Evolutionary conservation across 208 protist species (phyloP), one percentile per base, ranked within the genome.

Genomic region (Crithidia sp.): DNA sequence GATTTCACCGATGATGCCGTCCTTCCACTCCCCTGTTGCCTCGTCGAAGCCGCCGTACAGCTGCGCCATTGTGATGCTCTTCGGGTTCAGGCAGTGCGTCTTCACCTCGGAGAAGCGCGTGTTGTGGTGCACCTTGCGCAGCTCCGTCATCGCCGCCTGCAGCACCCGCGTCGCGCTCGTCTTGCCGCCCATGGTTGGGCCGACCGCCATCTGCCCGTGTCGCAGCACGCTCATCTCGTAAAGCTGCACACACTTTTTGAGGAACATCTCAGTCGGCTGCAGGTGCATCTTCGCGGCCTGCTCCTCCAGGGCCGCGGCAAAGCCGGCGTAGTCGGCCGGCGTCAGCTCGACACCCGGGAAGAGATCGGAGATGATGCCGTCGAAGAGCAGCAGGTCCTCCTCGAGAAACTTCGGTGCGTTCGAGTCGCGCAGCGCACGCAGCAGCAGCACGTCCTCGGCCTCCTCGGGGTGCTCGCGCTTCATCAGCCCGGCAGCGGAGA

Each of bases 321-420:
- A 92, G 39, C 82, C 81, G 3, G 95, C 96, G 85, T 99, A 99
- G 83, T 99, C 95, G 3, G 88, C 71, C 43, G 86, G 82, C 7
- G 90, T 86, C 50, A 98, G 77, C 73, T 96, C 61, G 7, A 99
- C 90, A 13, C 96, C 96, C 14, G 98, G 98, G 86, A 99, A 99
- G 16, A 99, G 84, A 83, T 99, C 98, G 28, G 90, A 98, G 49
- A 99, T 98, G 77, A 99, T 99, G 67, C 97, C 97, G 64, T 90
- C 92, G 77, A 99, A 99, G 44, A 99, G 87, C 36, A 98, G 67
- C 17, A 97, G 76, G 70, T 97, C 95, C 63, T 96, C 91, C 54
- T 90, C 90, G 17, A 99, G 90, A 70, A 99, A 99, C 84, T 99
- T 99, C n/a, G 98, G 98, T 36, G 98, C 93, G 87, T 99, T 99